Base-by-base conservation (phyloP, 2,329 filamentous ascomycete species). In the Ophiostoma sp. region DNA sequence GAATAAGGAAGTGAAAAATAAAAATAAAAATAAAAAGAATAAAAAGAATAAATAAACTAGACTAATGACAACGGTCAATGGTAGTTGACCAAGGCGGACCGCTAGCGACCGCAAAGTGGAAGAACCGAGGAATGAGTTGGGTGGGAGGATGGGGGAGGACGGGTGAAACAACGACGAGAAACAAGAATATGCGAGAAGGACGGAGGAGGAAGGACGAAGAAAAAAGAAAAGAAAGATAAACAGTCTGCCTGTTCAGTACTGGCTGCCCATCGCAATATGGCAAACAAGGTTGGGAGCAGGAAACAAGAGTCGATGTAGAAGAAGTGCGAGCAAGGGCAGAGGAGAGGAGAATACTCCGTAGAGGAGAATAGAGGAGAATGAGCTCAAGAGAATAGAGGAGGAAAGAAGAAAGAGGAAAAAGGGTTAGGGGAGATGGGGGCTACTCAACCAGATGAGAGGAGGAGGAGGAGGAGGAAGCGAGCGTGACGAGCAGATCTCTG, bases 191-290 rank as follows among this genome's bases (percentile, higher is more conserved):
- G 7, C 17, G 20, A 48, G 20, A 48, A n/a, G 44, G 17, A 48
- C 4, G 17, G 4, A 48, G 15, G n/a, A 48, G 4, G 11, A 39
- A 39, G 10, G 15, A 2, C 1, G 10, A 4, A 1, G 13, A 27
- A 31, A 27, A 57, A 4, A 23, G 17, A 52, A 27, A 57, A 31
- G 23, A 57, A n/a, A 13, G 27, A 31, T 5, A 62, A 23, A 62
- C 27, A 33, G 27, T 54, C 20, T 54, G 20, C n/a, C 10, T 54
- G 20, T 54, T 54, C 52, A 27, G 52, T 23, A 11, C 52, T 20
- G 52, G 52, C 52, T 62, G 57, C 57, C 33, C 57, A 62, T 62
- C 57, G 33, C 57, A 62, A 62, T 62, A 62, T 62, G 57, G 57
- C 11, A 62, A 62, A 20, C 57, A 62, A 62, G 57, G 57, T 62